Evolutionary conservation across 2,329 filamentous ascomycete genomes (phyloP).

Genomic region (Dendryphion nanum): DNA sequence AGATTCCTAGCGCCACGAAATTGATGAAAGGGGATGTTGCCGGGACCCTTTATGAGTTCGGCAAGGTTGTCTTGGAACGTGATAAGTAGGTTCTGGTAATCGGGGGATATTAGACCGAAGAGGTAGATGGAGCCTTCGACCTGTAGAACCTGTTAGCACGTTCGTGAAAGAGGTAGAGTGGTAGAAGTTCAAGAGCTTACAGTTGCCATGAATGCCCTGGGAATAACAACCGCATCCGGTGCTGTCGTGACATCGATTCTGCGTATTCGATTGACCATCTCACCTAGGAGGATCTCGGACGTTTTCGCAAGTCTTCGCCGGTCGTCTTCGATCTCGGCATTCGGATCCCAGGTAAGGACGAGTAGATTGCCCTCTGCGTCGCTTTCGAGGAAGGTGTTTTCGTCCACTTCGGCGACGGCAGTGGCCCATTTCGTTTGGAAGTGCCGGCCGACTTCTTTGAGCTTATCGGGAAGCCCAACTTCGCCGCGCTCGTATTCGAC

Average conservation of each 20-base stretch:
- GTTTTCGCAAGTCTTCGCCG: constrained; percentile 67
- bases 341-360: constrained; percentile 70
- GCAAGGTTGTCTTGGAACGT: constrained; percentile 74
- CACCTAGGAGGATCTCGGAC: constrained; percentile 81
- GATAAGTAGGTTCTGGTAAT: constrained; percentile 76
- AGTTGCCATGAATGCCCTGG: constrained; percentile 84
- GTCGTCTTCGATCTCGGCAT: constrained; percentile 74
- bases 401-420: constrained; percentile 69
- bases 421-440: constrained; percentile 82
- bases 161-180: not conserved
- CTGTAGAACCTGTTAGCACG: constrained; percentile 44
- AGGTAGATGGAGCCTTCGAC: constrained; percentile 90
- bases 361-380: constrained; percentile 87
- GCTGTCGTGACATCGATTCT: constrained; percentile 67
- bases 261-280: constrained; percentile 89
- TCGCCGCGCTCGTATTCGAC: constrained; percentile 66
- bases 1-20: constrained; percentile 82
- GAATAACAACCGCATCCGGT: constrained; percentile 67
- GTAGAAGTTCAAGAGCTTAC: constrained; percentile 56
- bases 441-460: constrained; percentile 76
- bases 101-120: constrained; percentile 72
- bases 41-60: constrained; percentile 64
- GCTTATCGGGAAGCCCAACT: constrained; percentile 57
- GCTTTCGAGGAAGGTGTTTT: constrained; percentile 74
- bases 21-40: constrained; percentile 70